Evolutionary conservation across 192 early-diverging fungal species (phyloP), one percentile per base, ranked within the genome.

Genomic region (Rhizophagus clarus): DNA sequence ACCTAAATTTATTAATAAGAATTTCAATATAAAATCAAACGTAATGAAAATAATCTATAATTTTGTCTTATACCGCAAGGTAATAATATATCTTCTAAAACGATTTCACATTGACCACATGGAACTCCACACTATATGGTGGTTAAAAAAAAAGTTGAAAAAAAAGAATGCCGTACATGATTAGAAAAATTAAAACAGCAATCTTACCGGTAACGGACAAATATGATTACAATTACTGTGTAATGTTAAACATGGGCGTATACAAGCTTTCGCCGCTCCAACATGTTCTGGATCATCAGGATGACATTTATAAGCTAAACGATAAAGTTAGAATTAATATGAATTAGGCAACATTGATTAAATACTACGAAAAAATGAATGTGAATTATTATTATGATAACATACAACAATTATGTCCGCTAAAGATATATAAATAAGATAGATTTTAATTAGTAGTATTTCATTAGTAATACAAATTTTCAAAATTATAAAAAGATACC

Each of bases 171-270:
- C 1, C 4, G 6, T 22, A 22, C 1, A 56, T 20, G n/a, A n/a
- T 56, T 40, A 4, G 17, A 22, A 56, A 56, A 22, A 6, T 56
- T 56, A 40, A 40, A n/a, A 56, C n/a, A 56, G 17, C n/a, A 56
- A 22, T 20, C 3, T 2, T 56, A 56, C 51, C 51, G 51, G 51
- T 56, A 56, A 56, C 1, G 70, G 80, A 37, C 90, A 90, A 7
- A 79, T 80, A 67, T 90, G 90, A 8, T 77, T 72, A 63, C 89
- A 91, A 4, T 70, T 28, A 4, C 28, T 32, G 2, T 82, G 80
- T 31, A 89, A 81, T 11, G 84, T 79, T 28, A 82, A 62, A 63
- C 90, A 90, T 2, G 79, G 66, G 45, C 86, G 80, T 87, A 72
- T 37, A 40, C 20, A 12, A 31, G 26, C 22, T 69, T 37, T 69